Evolutionary conservation across 2,329 filamentous ascomycete genomes (phyloP), one percentile per base, ranked within the genome.

Genomic region (Hirsutella thompsonii): DNA sequence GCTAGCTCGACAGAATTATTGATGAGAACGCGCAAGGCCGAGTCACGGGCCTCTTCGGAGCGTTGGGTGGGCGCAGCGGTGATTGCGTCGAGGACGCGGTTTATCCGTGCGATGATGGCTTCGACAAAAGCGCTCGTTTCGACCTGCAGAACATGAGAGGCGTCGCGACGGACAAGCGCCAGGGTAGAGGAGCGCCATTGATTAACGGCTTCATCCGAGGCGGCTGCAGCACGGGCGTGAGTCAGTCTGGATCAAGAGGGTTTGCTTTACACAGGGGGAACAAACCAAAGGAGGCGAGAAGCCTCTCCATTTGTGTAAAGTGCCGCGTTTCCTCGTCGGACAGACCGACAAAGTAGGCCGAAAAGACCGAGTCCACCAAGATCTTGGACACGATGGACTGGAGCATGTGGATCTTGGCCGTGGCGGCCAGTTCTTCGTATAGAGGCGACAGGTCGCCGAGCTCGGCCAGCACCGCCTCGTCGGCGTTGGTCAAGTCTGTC

Each of bases 141-240:
- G 13, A 57, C 50, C 39, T 67, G 60, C 28, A 77, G 62, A 42
- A 62, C 66, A 28, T 62, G 51, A 14, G 60, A 55, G 5, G 69
- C 64, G 44, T 74, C 72, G 49, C 73, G 74, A 41, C 68, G 68
- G 39, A 83, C 56, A 35, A 79, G 64, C 20, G 72, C 66, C 33
- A 82, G 65, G 2, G 79, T 83, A n/a, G 68, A 65, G 5, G 78
- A 74, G 32, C 79, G 74, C 79, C 79, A 83, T 52, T 78, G 72
- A 53, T 81, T 81, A 46, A 79, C 67, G 23, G 69, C 63, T 46
- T 74, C 69, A 36, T 64, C 61, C 5, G 71, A 66, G 38, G 62
- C 64, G 61, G 56, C 53, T 57, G 42, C 8, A 33, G n/a, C n/a
- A 10, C 28, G 20, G 14, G 37, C 16, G 13, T 14, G 16, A 2